These are phyloP conservation scores for Knufia fluminis DNA, from an alignment of 2,329 filamentous ascomycete genomes.

Conservation along the genomic window DNA sequence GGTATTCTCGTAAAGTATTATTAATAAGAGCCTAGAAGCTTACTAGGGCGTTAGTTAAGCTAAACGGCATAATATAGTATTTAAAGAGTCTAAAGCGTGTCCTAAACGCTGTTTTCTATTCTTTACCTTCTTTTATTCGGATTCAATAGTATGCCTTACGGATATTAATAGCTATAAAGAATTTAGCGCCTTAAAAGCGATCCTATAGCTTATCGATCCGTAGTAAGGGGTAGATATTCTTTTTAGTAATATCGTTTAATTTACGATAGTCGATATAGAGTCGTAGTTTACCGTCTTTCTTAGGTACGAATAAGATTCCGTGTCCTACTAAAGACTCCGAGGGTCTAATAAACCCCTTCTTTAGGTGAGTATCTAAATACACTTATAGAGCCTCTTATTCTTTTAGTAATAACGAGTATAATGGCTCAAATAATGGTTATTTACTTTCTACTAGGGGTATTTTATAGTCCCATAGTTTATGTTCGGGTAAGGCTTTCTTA, in stretches of 20 bases:
- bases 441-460: neutral
- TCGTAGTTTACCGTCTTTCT: neutral
- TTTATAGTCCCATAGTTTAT: slow-evolving; percentile 9
- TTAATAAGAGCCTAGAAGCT: slow-evolving; percentile 21
- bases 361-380: neutral
- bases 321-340: neutral
- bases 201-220: slow-evolving; percentile 8
- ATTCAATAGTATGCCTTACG: slow-evolving; percentile 13
- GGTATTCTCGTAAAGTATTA: slow-evolving; percentile 9
- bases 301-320: slow-evolving; percentile 6
- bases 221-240: slow-evolving; percentile 6
- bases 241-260: slow-evolving; percentile 6
- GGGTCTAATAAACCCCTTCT: neutral
- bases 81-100: slow-evolving; percentile 18
- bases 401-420: neutral
- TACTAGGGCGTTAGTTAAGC: slow-evolving; percentile 14
- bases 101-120: slow-evolving; percentile 18
- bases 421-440: neutral
- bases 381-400: neutral
- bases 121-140: slow-evolving; percentile 15
- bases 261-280: slow-evolving; percentile 7
- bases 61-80: slow-evolving; percentile 20
- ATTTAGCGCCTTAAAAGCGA: slow-evolving; percentile 2
- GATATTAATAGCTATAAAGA: slow-evolving; percentile 6
- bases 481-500: neutral